phyloP scores from a whole-genome alignment of 2,329 filamentous ascomycete species.

The Akanthomyces dipterigenus region DNA sequence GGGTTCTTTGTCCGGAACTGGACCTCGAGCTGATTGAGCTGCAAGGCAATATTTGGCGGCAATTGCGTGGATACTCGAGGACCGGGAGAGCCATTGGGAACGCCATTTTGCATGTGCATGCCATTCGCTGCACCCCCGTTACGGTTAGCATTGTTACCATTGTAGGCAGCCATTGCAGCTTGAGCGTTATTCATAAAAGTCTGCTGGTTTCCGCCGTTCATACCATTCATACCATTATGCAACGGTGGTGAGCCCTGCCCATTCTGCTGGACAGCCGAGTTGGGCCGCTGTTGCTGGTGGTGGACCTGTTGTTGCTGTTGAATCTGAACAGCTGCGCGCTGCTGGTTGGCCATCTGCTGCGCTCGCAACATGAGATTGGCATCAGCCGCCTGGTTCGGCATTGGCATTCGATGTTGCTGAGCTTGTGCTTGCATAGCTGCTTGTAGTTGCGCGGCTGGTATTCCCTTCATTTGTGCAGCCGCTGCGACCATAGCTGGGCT shows the following conservation, averaged over 20 bases:
- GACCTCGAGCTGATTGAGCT: slow-evolving; percentile 46
- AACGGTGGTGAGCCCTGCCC: slow-evolving; percentile 38
- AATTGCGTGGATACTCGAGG: slow-evolving; percentile 36
- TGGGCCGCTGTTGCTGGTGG: slow-evolving; percentile 23
- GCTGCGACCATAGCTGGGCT: slow-evolving; percentile 44
- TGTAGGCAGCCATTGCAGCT: slow-evolving; percentile 46
- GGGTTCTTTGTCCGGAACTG: slow-evolving; percentile 46
- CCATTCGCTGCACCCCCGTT: slow-evolving; percentile 34
- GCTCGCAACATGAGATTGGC: slow-evolving; percentile 55
- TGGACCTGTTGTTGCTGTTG: slow-evolving; percentile 39
- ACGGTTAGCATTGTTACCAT: slow-evolving; percentile 31
- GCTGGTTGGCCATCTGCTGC: slow-evolving; percentile 60
- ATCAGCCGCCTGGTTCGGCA: slow-evolving; percentile 41
- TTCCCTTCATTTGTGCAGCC: slow-evolving; percentile 51
- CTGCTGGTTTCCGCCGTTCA: slow-evolving; percentile 44
- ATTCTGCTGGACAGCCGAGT: slow-evolving; percentile 26
- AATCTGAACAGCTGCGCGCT: slow-evolving; percentile 45
- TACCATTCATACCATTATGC: slow-evolving; percentile 33
- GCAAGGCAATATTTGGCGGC: slow-evolving; percentile 39
- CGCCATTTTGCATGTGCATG: slow-evolving; percentile 32
- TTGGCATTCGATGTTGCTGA: slow-evolving; percentile 49
- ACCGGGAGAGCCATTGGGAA: slow-evolving; percentile 39
- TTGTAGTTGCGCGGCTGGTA: slow-evolving; percentile 66
- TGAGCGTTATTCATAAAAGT: slow-evolving; percentile 47
- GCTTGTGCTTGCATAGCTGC: slow-evolving; percentile 38